Base-by-base conservation (phyloP, 176 grass and related monocot genomes). In the Stipa capillata region DNA sequence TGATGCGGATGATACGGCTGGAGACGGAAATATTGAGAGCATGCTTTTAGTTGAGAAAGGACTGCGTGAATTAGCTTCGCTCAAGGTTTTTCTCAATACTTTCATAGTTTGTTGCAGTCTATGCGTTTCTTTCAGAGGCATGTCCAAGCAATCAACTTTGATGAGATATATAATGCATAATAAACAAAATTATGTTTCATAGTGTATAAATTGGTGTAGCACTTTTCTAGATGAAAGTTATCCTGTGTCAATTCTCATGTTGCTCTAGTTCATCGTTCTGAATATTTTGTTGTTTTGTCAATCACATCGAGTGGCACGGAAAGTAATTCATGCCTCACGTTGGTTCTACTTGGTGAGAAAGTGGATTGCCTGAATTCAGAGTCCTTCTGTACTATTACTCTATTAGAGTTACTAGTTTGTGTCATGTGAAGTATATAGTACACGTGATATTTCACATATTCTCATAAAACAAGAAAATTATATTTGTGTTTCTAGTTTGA, bases 31-130 rank as follows among this genome's bases (percentile, higher is more conserved):
- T 79, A 79, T 94, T 74, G 89, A 94, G 69, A 89, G 76, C 62
- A 90, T 98, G 92, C 74, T 98, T 87, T 81, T 86, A 69, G 95
- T 94, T 75, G 95, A 98, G 88, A 94, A 94, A 91, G 95, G 95
- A 79, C 61, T 98, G 78, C 87, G 87, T 81, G 95, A 98, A 94
- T 88, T 98, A 90, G 77, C 73, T 89, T 98, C 92, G 13, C 80
- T 98, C 60, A 98, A 98, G 95, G 95, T 98, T 59, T 80, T 78
- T 82, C 44, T 51, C 67, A 67, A 24, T 83, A 56, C 36, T 57
- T 61, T 51, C 58, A 69, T 69, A 55, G 23, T 85, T 44, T 65
- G 16, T 52, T 3, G 57, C 29, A 35, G 18, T 74, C 42, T 75
- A 36, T 84, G 21, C 5, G 64, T 65, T 74, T 80, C 40, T 49